phyloP scores from a whole-genome alignment of 495 filamentous ascomycete genomes.

The Aspergillus nanangensis region DNA sequence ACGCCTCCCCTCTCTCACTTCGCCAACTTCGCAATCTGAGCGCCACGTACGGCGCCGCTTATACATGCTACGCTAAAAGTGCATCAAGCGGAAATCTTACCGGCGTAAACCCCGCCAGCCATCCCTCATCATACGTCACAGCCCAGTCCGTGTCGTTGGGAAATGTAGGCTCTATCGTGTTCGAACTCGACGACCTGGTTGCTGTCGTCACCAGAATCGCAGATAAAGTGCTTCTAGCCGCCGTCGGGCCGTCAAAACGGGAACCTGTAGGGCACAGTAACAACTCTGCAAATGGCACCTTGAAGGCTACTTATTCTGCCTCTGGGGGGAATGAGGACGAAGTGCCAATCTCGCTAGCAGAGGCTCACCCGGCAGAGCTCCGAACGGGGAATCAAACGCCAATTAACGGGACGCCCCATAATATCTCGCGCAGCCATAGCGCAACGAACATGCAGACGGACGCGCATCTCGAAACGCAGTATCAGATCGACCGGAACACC shows the following conservation, averaged over 20 bases:
- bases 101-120: slow-evolving; percentile 43
- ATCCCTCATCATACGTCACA: slow-evolving; percentile 45
- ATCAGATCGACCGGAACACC: slow-evolving; percentile 38
- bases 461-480: slow-evolving; percentile 30
- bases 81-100: slow-evolving; percentile 43
- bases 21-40: slow-evolving; percentile 43
- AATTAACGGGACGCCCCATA: slow-evolving; percentile 11
- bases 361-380: not conserved
- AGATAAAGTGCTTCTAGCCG: slow-evolving; percentile 43
- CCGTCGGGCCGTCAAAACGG: slow-evolving; percentile 35
- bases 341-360: not conserved
- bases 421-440: slow-evolving; percentile 6
- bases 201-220: slow-evolving; percentile 43
- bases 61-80: slow-evolving; percentile 45
- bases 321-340: not conserved
- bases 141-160: slow-evolving; percentile 44
- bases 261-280: slow-evolving; percentile 9
- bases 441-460: slow-evolving; percentile 15
- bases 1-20: slow-evolving; percentile 37
- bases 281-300: slow-evolving; percentile 8
- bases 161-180: slow-evolving; percentile 47
- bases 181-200: slow-evolving; percentile 42
- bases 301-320: not conserved
- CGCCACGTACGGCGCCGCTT: slow-evolving; percentile 45
- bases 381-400: slow-evolving; percentile 2